Evolutionary conservation across 495 filamentous ascomycete genomes (phyloP), one percentile per base, ranked within the genome.

Genomic region (Durotheca rogersii): DNA sequence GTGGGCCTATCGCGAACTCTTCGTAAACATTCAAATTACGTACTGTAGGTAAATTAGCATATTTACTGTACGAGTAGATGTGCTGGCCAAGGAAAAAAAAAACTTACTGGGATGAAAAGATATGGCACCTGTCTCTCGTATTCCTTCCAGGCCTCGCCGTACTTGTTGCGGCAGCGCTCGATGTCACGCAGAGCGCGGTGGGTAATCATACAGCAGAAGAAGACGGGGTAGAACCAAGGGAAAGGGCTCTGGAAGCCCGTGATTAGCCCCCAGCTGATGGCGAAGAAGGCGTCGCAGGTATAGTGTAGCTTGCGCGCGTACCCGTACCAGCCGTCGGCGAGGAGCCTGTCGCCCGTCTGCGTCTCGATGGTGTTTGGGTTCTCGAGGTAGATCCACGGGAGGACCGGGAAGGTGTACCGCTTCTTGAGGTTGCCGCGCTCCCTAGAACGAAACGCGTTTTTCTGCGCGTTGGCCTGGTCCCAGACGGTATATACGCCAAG

Each of bases 251-350:
- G 63, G 53, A 84, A 83, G 3, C 81, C 81, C 6, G 79, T 81
- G 48, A 83, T 74, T 21, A 84, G 57, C 6, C 77, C 81, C 81
- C 79, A 82, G 33, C 60, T 67, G 21, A 72, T 59, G 19, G 90
- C 82, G 58, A 96, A 96, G 67, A 78, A 90, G 7, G 86, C 74
- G 67, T 98, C 93, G 69, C 89, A 94, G 4, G 88, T 85, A 65
- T 97, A 97, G 70, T 98, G 91, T 42, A 96, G 83, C 75, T 98
- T 98, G 65, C 93, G 84, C 19, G 92, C 93, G 53, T 89, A 81
- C 47, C 85, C 87, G 61, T 94, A 97, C 93, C 93, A 96, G 29
- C 93, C 93, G 60, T 95, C 90, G 20, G 82, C 83, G 23, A 98
- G 75, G 49, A 98, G 82, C 57, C 81, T 84, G 53, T 93, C 87